Base-by-base conservation (phyloP, 1,139 yeast species). In the Protomyces inundatus region DNA sequence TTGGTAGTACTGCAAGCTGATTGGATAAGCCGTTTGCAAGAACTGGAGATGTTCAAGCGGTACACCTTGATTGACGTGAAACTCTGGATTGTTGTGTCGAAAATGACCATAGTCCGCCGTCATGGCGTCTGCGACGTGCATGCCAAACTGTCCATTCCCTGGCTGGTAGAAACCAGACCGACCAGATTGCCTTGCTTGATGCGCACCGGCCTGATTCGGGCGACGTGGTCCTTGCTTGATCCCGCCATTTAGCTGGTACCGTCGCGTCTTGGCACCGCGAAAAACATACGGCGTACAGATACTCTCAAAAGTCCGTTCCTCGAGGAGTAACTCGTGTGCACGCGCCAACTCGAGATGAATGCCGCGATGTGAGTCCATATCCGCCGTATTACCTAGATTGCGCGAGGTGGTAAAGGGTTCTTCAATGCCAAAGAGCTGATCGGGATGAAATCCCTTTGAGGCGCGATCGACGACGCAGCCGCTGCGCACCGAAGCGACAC, bases 371-470 rank as follows among this genome's bases (percentile, higher is more conserved):
- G 71, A 68, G 32, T 64, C 66, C 37, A 69, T 70, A 52, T 70
- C 72, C 7, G 70, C 72, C 3, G 72, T 70, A 54, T 70, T 70
- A 33, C 71, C 72, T 16, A 70, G 66, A 58, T 70, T 70, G 9
- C 72, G 66, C 34, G 66, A 40, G 32, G 66, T 62, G 16, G 64
- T 66, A 54, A 70, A 57, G 23, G 72, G 72, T 65, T 70, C 72
- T 55, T 70, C 72, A 12, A 70, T 67, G 55, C 71, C 70, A 51
- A 70, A 65, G 51, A 69, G 64, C 46, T 68, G 69, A 55, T 70
- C 70, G 39, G 67, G 70, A 30, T 67, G 50, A 70, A 71, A 70
- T 3, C 69, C 69, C 54, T 70, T 70, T 39, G 65, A 67, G n/a
- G 55, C 48, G 37, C 70, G 69, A n/a, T 68, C 55, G 34, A 70